phyloP scores from a whole-genome alignment of 305 asterid species.

The Stenogyne calaminthoides region DNA sequence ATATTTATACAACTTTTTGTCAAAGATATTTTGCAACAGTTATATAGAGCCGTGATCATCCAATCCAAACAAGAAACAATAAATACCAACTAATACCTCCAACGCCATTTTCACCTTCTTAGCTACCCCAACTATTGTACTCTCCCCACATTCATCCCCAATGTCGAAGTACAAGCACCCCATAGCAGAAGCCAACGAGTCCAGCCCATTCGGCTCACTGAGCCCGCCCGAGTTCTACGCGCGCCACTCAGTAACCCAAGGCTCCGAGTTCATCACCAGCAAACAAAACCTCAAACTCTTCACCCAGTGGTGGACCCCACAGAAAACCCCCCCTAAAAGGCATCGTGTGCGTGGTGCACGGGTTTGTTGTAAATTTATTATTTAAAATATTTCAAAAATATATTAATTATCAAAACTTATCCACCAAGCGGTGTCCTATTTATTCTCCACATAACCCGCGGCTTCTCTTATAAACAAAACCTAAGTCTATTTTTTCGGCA shows the following conservation, averaged over 20 bases:
- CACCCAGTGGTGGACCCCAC: constrained; percentile 93
- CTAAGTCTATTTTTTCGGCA: too few relatives aligned
- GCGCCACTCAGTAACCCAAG: constrained; percentile 67
- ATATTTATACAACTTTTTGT: too few relatives aligned
- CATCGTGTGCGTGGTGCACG: constrained; percentile 78
- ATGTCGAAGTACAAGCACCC: constrained; percentile 61
- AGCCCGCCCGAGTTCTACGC: constrained; percentile 69
- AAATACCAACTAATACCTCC: constrained; percentile 14
- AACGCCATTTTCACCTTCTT: constrained; percentile 26
- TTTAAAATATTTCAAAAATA: too few relatives aligned
- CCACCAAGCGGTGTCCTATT: too few relatives aligned
- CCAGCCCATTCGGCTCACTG: constrained; percentile 70
- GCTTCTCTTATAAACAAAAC: too few relatives aligned
- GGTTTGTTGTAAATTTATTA: too few relatives aligned
- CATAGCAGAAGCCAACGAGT: constrained; percentile 66
- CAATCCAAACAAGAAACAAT: constrained; percentile 25
- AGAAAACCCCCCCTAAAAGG: constrained; percentile 49
- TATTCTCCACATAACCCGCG: too few relatives aligned
- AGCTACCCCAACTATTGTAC: neutral
- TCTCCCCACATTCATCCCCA: neutral
- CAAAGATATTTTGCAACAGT: neutral
- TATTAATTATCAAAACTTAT: too few relatives aligned
- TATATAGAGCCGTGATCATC: neutral
- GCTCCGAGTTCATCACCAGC: constrained; percentile 67
- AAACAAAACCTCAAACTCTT: constrained; percentile 70